Evolutionary conservation across 2,329 filamentous ascomycete species (phyloP).

Genomic region (Hypoxylon sp.): DNA sequence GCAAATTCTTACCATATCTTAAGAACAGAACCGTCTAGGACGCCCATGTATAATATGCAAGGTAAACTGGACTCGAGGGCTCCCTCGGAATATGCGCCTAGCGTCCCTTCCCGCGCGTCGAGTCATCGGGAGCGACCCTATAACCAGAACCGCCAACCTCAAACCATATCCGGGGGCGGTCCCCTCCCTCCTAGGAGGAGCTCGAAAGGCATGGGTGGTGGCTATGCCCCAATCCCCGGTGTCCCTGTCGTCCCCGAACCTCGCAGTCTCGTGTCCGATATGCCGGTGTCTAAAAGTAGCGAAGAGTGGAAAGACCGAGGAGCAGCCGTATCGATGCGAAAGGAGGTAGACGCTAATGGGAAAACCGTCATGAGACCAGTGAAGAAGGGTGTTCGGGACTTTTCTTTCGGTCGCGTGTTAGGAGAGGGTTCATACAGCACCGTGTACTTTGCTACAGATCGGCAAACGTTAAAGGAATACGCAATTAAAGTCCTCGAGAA

Average conservation of each 20-base stretch:
- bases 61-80: constrained; percentile 75
- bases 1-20: constrained; percentile 60
- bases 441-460: constrained; percentile 91
- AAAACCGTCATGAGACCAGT: constrained; percentile 85
- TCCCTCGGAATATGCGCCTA: constrained; percentile 70
- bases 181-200: constrained; percentile 81
- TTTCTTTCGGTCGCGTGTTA: constrained; percentile 89
- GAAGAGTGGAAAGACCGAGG: constrained; percentile 98
- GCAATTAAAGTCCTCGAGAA: constrained; percentile 99
- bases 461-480: constrained; percentile 94
- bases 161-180: constrained; percentile 66
- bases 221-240: constrained; percentile 63
- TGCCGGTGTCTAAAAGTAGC: constrained; percentile 69
- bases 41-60: constrained; percentile 69
- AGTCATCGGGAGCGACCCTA: constrained; percentile 80
- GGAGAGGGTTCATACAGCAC: constrained; percentile 99
- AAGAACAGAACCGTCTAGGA: constrained; percentile 71
- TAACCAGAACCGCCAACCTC: constrained; percentile 70
- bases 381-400: constrained; percentile 98
- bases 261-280: constrained; percentile 57
- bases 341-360: constrained; percentile 88
- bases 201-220: constrained; percentile 78
- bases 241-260: constrained; percentile 58
- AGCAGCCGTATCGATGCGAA: constrained; percentile 85
- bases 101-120: constrained; percentile 75